A percentile compares a stretch with the other conserved stretches of the same genome.
These are phyloP conservation scores for Citrullus amarus DNA, from an alignment of 306 rosid genomes.

Conservation along the genomic window DNA sequence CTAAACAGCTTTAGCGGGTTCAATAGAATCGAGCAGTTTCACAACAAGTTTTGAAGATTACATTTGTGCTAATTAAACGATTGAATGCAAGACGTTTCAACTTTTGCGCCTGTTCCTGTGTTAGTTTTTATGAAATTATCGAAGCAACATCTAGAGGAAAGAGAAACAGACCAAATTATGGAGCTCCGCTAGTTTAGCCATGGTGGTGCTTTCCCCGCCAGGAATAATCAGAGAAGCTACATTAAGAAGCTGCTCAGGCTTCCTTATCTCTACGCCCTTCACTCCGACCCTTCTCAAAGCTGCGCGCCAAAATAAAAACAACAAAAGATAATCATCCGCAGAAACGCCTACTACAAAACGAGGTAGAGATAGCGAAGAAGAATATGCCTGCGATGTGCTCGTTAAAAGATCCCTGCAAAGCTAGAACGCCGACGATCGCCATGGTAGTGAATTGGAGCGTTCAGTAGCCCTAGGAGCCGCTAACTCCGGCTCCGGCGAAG, in stretches of 20 bases:
- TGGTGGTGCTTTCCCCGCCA: slow-evolving; percentile 96
- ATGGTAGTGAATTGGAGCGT: slow-evolving; percentile 13
- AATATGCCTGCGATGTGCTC: slow-evolving; percentile 76
- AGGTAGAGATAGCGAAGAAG: background rate
- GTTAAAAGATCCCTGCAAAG: slow-evolving; percentile 86
- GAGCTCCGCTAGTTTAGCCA: slow-evolving; percentile 89
- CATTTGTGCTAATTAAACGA: background rate
- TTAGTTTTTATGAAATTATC: background rate
- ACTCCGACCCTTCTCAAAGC: slow-evolving; percentile 83
- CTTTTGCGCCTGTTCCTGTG: background rate
- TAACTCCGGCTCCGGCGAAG: background rate
- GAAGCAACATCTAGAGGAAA: background rate
- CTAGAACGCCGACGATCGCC: slow-evolving; percentile 90
- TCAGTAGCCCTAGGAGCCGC: background rate
- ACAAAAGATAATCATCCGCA: background rate
- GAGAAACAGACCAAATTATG: slow-evolving; percentile 50
- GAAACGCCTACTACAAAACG: background rate
- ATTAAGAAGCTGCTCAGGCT: slow-evolving; percentile 69
- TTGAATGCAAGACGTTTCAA: background rate
- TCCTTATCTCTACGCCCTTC: slow-evolving; percentile 73
- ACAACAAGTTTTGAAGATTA: background rate
- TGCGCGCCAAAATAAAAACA: slow-evolving; percentile 7
- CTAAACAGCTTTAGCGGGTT: background rate
- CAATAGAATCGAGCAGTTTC: background rate
- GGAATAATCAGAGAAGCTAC: slow-evolving; percentile 81